Base-by-base conservation (phyloP, 2,329 filamentous ascomycete species). In the Taxawa tesnikishii region DNA sequence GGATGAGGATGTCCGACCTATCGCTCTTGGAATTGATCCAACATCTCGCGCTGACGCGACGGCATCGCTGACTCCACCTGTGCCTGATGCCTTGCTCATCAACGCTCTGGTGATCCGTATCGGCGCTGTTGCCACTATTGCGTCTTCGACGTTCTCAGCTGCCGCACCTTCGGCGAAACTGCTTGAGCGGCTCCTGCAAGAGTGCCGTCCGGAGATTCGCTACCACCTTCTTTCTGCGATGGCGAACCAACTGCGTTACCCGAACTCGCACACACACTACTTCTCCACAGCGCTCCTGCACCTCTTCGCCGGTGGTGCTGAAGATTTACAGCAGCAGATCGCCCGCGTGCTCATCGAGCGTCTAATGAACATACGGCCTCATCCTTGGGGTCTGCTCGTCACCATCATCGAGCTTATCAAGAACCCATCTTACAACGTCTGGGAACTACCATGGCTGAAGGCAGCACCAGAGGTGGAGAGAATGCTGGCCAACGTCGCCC, bases 361-460 rank as follows among this genome's bases (percentile, higher is more conserved):
- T 29, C 65, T 94, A 28, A 73, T 92, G 38, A 81, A 84, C 14
- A 84, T 83, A 54, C 84, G 87, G 61, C 88, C 88, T 32, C 88
- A 96, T 54, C 88, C 92, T 12, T 96, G 88, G 88, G 92, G 92
- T 9, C 63, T 98, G 26, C 78, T 94, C 53, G 78, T 87, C 40
- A 88, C 85, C 21, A 70, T 93, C 39, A 63, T 90, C 41, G 90
- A 96, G 62, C 70, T 98, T 36, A 68, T 93, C 44, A 92, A 93
- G 66, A 94, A 93, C 53, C 78, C 82, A 33, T 83, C 77, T 51
- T 92, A 88, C 56, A 76, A 76, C 50, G 93, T 98, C 66, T 96
- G 92, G 65, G 83, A 90, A 31, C 68, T 94, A 43, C 82, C 83
- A 15, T 94, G 93, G 48, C 82, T 96, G 59, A 92, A 94, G 64